phyloP scores from a whole-genome alignment of 306 rosid species.

The Canavalia gladiata region DNA sequence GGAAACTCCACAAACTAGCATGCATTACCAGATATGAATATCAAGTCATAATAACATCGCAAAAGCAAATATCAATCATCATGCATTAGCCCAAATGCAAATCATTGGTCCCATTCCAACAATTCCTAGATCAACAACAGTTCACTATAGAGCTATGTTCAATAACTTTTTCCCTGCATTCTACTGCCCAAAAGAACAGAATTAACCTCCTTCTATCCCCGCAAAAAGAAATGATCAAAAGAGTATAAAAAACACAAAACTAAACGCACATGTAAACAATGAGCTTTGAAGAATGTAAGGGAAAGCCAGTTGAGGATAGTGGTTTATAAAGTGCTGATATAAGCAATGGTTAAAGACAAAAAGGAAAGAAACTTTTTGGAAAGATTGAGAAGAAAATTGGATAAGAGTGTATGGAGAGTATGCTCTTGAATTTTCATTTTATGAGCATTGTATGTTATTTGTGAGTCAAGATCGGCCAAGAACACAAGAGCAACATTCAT shows the following conservation, averaged over 20 bases:
- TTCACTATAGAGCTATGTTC: neutral
- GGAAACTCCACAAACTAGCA: conserved; percentile 23
- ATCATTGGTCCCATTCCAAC: conserved; percentile 17
- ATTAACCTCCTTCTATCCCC: neutral
- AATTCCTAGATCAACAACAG: neutral
- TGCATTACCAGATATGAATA: neutral
- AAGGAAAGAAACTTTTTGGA: neutral
- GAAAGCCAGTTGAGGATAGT: conserved; percentile 33
- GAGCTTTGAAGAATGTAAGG: conserved; percentile 24
- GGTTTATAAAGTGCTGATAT: conserved; percentile 41
- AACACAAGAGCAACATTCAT: conserved; percentile 54
- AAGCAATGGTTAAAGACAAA: conserved; percentile 41
- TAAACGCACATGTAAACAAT: neutral
- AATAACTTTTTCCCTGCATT: neutral
- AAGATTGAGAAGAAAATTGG: conserved; percentile 13
- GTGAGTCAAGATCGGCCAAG: neutral
- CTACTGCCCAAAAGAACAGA: neutral
- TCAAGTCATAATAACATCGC: neutral
- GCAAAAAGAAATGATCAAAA: neutral
- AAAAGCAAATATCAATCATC: conserved; percentile 16
- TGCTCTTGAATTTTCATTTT: neutral
- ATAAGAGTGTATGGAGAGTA: neutral
- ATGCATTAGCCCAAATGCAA: conserved; percentile 10
- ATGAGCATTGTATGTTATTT: neutral
- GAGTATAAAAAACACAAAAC: no score